phyloP scores from a whole-genome alignment of 345 rosid genomes.

The Atalantia buxifolia region DNA sequence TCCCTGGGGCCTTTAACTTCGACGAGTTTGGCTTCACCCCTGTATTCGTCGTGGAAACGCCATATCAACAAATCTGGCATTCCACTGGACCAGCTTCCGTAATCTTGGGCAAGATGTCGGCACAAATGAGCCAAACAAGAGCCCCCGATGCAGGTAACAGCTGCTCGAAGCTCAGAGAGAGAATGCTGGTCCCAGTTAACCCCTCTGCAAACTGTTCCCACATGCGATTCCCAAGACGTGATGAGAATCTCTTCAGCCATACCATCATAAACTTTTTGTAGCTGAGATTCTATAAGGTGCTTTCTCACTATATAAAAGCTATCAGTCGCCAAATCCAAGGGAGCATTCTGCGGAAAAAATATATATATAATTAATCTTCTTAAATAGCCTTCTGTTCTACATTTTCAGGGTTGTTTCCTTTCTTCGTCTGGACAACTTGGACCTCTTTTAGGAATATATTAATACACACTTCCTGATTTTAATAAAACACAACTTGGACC shows the following conservation, averaged over 20 bases:
- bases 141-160: slow-evolving; percentile 76
- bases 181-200: slow-evolving; percentile 76
- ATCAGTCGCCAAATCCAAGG: slow-evolving; percentile 77
- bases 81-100: slow-evolving; percentile 90
- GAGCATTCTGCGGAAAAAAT: slow-evolving; percentile 58
- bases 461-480: too few species aligned
- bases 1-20: slow-evolving; percentile 91
- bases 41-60: slow-evolving; percentile 75
- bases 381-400: too few species aligned
- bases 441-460: too few species aligned
- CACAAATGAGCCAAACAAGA: slow-evolving; percentile 73
- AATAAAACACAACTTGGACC: too few species aligned
- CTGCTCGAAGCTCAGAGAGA: slow-evolving; percentile 72
- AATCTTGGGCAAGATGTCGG: slow-evolving; percentile 71
- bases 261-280: slow-evolving; percentile 57
- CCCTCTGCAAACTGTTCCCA: slow-evolving; percentile 75
- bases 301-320: slow-evolving; percentile 60
- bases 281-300: slow-evolving; percentile 49
- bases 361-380: not conserved
- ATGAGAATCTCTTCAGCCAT: slow-evolving; percentile 84
- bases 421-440: too few species aligned
- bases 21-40: slow-evolving; percentile 93
- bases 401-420: too few species aligned
- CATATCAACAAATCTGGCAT: slow-evolving; percentile 91
- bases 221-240: slow-evolving; percentile 65